Percentiles rank a stretch among this genome's conserved stretches.
phyloP scores from a whole-genome alignment of 305 asterid species.

The Caryopteris hybrid region DNA sequence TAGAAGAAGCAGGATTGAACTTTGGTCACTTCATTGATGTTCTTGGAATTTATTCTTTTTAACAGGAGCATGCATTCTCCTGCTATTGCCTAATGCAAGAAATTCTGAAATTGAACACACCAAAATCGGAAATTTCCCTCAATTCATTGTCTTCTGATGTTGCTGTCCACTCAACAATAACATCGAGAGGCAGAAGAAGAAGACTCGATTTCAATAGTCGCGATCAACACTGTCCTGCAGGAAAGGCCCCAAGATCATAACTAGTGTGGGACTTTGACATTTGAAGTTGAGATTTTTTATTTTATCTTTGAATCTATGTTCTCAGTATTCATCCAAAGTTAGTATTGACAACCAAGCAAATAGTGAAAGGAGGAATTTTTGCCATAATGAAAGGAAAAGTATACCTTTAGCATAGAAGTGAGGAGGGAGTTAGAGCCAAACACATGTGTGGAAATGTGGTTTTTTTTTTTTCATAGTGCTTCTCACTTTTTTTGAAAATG shows the following conservation, averaged over 20 bases:
- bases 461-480: too few species aligned
- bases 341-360: slow-evolving; percentile 18
- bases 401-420: slow-evolving; percentile 18
- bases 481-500: background rate
- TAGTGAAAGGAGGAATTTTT: too few species aligned
- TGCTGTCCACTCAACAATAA: background rate
- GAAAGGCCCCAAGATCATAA: background rate
- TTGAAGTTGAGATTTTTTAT: background rate
- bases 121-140: slow-evolving; percentile 12
- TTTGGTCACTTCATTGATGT: too few species aligned
- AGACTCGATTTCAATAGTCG: slow-evolving; percentile 16
- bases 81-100: slow-evolving; percentile 32
- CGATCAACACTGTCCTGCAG: slow-evolving; percentile 12
- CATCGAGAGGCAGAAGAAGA: slow-evolving; percentile 25
- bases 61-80: slow-evolving; percentile 30
- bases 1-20: background rate
- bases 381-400: slow-evolving; percentile 10
- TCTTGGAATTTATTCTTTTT: background rate
- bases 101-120: slow-evolving; percentile 17
- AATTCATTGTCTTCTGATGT: background rate
- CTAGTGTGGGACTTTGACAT: too few species aligned
- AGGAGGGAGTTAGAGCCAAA: too few species aligned
- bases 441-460: too few species aligned
- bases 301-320: too few species aligned
- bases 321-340: background rate